A percentile compares a stretch with the other conserved stretches of the same genome.
Conservation (phyloP, 495 filamentous ascomycete genomes). For the Podospora appendiculata region DNA sequence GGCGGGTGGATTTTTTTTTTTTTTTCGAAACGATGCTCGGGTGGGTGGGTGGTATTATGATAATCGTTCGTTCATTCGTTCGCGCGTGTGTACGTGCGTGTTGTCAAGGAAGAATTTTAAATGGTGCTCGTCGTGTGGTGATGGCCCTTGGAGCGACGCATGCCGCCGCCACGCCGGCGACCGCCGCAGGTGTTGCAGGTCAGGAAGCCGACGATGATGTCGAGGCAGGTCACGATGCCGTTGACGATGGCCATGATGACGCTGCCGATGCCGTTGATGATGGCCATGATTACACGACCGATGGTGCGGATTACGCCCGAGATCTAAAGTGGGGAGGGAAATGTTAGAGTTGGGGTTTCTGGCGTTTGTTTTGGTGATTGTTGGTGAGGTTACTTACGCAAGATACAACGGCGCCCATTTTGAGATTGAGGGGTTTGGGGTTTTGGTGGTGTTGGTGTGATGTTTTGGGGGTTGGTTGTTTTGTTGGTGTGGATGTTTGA, state of each 20-base stretch:
- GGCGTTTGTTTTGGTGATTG: not conserved
- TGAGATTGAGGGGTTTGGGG: constrained; percentile 28
- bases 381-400: constrained; percentile 60
- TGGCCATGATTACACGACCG: constrained; percentile 72
- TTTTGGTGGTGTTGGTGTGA: constrained; percentile 1
- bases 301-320: constrained; percentile 71
- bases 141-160: constrained; percentile 19
- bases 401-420: constrained; percentile 92
- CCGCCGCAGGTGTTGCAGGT: constrained; percentile 60
- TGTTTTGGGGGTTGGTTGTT: not conserved
- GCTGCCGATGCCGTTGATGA: constrained; percentile 65
- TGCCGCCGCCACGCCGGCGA: constrained; percentile 16
- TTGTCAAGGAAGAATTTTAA: constrained; percentile 1
- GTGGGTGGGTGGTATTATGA: too few species aligned
- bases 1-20: too few species aligned
- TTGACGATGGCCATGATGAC: constrained; percentile 76
- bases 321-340: constrained; percentile 51
- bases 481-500: not conserved
- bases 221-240: constrained; percentile 67
- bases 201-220: constrained; percentile 77
- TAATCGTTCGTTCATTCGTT: too few species aligned
- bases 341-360: constrained; percentile 15
- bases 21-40: too few species aligned
- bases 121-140: constrained; percentile 12
- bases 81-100: not conserved